A percentile compares a stretch with the other conserved stretches of the same genome.
Conservation (phyloP, 2,329 filamentous ascomycete genomes). For the Simplicillium aogashimaense region DNA sequence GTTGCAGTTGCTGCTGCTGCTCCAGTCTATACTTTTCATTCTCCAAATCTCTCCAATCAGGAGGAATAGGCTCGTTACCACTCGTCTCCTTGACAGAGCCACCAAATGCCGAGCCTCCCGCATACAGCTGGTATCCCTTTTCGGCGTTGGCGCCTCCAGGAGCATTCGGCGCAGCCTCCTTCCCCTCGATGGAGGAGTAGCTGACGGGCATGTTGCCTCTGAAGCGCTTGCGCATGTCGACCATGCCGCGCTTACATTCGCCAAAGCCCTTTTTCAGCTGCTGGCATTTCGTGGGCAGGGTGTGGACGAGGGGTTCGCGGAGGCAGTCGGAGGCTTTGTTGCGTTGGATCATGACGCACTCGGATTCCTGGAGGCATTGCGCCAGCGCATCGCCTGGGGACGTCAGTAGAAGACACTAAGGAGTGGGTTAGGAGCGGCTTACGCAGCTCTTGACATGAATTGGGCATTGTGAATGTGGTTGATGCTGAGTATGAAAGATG, state of each 20-base stretch:
- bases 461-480: slow-evolving; percentile 57
- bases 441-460: slow-evolving; percentile 96
- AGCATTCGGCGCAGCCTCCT: background rate
- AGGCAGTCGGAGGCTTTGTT: slow-evolving; percentile 84
- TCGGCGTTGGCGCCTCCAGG: slow-evolving; percentile 37
- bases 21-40: slow-evolving; percentile 45
- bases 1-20: slow-evolving; percentile 21
- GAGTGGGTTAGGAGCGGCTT: slow-evolving; percentile 26
- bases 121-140: slow-evolving; percentile 65
- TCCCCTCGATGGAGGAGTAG: slow-evolving; percentile 48
- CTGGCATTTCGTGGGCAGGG: slow-evolving; percentile 78
- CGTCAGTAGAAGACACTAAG: background rate
- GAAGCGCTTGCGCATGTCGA: slow-evolving; percentile 98
- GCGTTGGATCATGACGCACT: slow-evolving; percentile 90
- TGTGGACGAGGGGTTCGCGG: slow-evolving; percentile 68
- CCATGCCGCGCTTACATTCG: slow-evolving; percentile 91
- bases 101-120: slow-evolving; percentile 61
- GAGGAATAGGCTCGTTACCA: slow-evolving; percentile 52
- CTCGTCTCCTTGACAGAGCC: slow-evolving; percentile 54
- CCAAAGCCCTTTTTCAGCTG: slow-evolving; percentile 88
- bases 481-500: slow-evolving; percentile 1
- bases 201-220: slow-evolving; percentile 83
- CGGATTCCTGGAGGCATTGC: slow-evolving; percentile 88
- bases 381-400: slow-evolving; percentile 75
- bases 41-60: slow-evolving; percentile 55